Base-by-base conservation (phyloP, 176 grass and related monocot genomes). In the Bothriochloa decipiens region DNA sequence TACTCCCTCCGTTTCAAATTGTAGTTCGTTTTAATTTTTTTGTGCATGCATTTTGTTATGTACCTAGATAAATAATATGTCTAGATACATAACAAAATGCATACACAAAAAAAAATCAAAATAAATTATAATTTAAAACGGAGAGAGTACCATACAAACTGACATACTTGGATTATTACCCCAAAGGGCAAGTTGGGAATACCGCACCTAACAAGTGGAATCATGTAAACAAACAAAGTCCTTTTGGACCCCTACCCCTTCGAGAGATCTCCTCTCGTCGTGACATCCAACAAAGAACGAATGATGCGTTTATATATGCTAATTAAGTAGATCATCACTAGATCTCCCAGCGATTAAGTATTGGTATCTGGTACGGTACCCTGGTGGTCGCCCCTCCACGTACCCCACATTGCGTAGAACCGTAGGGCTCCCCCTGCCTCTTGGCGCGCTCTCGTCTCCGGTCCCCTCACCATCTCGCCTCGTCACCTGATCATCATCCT, bases 261-360 rank as follows among this genome's bases (percentile, higher is more conserved):
- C 85, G 65, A 90, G 88, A 90, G 66, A 86, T 14, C 83, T 82
- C 82, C 10, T 5, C 65, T 5, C 65, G 42, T 82, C 57, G 83
- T 77, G 78, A 77, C 88, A 71, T 65, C 58, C 66, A 67, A 74
- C 57, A 50, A 53, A 72, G 72, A 65, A 64, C 14, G 75, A 85
- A 64, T 42, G 68, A 85, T 69, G 41, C 32, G 39, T 22, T 18
- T 46, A 64, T 49, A 61, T 70, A 64, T 63, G 60, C 39, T 62
- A 78, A 61, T 61, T 79, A 61, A 80, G 27, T 47, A 81, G 52
- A 82, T 55, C 18, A 40, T 81, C 18, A 77, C 70, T 66, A 82
- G 65, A 77, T 81, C 78, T 77, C 33, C 69, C 7, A 22, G 12
- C 1, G 83, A 25, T 72, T 82, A 82, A 90, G 55, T 42, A 83